Percentiles rank a stretch among this genome's conserved stretches.
phyloP scores from a whole-genome alignment of 2,329 filamentous ascomycete genomes.

The Botrytis elliptica region DNA sequence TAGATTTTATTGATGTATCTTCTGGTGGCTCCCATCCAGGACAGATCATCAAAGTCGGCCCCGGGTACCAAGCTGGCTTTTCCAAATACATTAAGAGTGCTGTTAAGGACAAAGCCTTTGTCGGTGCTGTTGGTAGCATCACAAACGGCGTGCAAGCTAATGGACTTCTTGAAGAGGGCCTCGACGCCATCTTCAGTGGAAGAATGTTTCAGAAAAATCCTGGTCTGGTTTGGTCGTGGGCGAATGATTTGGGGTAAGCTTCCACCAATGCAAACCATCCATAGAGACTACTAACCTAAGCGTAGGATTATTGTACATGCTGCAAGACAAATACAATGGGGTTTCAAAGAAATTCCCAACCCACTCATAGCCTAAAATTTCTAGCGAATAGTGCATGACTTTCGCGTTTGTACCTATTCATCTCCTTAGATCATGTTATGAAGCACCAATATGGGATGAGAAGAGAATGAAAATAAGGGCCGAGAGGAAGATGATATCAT shows the following conservation, averaged over 20 bases:
- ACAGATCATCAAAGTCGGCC: constrained; percentile 57
- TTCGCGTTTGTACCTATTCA: not conserved
- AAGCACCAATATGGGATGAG: not conserved
- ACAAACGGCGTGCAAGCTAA: constrained; percentile 47
- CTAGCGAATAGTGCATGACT: not conserved
- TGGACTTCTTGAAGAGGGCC: constrained; percentile 47
- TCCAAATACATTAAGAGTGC: constrained; percentile 68
- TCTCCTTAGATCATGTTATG: not conserved
- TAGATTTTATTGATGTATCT: constrained; percentile 74
- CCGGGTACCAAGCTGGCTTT: constrained; percentile 70
- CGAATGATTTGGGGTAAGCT: constrained; percentile 49
- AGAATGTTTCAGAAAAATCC: constrained; percentile 57
- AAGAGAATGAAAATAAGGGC: not conserved
- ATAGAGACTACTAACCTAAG: not conserved
- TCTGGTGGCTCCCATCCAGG: constrained; percentile 62
- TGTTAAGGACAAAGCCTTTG: constrained; percentile 57
- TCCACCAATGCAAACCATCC: not conserved
- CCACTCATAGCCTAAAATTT: not conserved
- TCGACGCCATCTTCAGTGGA: constrained; percentile 52
- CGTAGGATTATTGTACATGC: not conserved
- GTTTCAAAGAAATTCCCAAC: not conserved
- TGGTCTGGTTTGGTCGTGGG: constrained; percentile 54
- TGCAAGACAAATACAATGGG: not conserved
- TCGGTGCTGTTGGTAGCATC: constrained; percentile 51
- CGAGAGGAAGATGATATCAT: not conserved